Conservation (phyloP, 306 rosid species). For the Trifolium subterraneum region DNA sequence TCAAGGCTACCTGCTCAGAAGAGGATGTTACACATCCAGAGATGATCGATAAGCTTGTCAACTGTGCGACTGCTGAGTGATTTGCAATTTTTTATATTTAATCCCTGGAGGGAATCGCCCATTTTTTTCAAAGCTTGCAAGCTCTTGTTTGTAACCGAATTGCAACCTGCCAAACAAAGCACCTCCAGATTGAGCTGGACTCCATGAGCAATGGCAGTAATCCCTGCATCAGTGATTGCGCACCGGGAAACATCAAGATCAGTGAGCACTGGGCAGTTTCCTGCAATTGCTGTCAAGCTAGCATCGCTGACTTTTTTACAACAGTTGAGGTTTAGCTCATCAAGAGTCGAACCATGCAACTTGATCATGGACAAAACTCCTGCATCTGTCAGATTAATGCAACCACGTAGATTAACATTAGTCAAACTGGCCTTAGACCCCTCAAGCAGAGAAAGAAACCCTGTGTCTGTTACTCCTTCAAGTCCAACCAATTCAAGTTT, state of each 20-base stretch:
- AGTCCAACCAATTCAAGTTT: slow-evolving; percentile 77
- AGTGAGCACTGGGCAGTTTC: slow-evolving; percentile 59
- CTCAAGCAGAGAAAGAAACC: slow-evolving; percentile 66
- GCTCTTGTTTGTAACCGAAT: slow-evolving; percentile 64
- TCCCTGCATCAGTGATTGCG: slow-evolving; percentile 69
- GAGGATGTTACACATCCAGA: slow-evolving; percentile 87
- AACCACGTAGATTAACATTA: slow-evolving; percentile 74
- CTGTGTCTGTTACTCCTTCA: slow-evolving; percentile 70
- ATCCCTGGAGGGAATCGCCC: slow-evolving; percentile 73
- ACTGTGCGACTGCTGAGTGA: slow-evolving; percentile 61
- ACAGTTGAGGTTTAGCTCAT: slow-evolving; percentile 72
- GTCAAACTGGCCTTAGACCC: slow-evolving; percentile 69
- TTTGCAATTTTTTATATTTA: slow-evolving; percentile 79
- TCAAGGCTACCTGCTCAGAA: slow-evolving; percentile 46
- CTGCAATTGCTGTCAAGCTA: slow-evolving; percentile 69
- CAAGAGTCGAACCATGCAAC: slow-evolving; percentile 71
- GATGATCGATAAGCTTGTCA: slow-evolving; percentile 59
- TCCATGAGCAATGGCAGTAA: slow-evolving; percentile 62
- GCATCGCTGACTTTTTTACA: slow-evolving; percentile 65
- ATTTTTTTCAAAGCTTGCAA: slow-evolving; percentile 58
- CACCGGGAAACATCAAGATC: slow-evolving; percentile 85
- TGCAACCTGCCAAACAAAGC: slow-evolving; percentile 78
- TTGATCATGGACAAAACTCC: slow-evolving; percentile 59
- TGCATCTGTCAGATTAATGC: slow-evolving; percentile 70
- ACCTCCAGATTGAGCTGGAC: slow-evolving; percentile 61